Evolutionary conservation across 345 rosid species (phyloP), one percentile per base, ranked within the genome.

Genomic region (Eucalyptus marginata): DNA sequence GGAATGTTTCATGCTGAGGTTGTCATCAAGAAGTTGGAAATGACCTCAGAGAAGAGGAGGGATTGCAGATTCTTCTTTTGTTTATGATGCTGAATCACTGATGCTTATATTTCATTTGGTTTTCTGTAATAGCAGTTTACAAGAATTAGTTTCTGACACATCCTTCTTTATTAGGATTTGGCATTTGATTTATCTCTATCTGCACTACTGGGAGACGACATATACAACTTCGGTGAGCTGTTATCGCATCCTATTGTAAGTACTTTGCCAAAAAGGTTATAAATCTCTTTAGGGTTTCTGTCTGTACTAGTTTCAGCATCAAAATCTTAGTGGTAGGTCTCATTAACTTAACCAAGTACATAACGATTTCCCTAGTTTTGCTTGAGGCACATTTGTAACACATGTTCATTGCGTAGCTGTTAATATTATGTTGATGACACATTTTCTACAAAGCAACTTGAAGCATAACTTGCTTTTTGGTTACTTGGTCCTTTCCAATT

Each of bases 211-310:
- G 99, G 99, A 90, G 99, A 98, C 88, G 94, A 96, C 92, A 96
- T 98, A 91, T 98, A 96, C 96, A 98, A 98, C 94, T 98, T 97
- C 44, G 99, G 99, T n/a, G 99, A 98, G 92, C 93, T 98, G 90
- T 96, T 97, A 88, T 99, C 99, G 85, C 99, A 98, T 93, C 99
- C 99, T 56, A 92, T 98, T 91, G 99, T 98, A 95, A 96, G 99
- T 85, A 81, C 62, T 87, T n/a, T 2, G 2, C 29, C 49, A 46
- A 40, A 40, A 50, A 27, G 84, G 86, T 25, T 17, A 59, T 64
- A 59, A 76, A 36, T 68, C 44, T 68, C 80, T 36, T 36, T 36
- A 76, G 43, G 47, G 46, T 36, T 76, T 76, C 25, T 71, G 40
- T 71, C 25, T 71, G 40, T 71, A 36, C 44, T 16, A 33, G 44